Base-by-base conservation (phyloP, 345 rosid species). In the Hibiscus trionum region DNA sequence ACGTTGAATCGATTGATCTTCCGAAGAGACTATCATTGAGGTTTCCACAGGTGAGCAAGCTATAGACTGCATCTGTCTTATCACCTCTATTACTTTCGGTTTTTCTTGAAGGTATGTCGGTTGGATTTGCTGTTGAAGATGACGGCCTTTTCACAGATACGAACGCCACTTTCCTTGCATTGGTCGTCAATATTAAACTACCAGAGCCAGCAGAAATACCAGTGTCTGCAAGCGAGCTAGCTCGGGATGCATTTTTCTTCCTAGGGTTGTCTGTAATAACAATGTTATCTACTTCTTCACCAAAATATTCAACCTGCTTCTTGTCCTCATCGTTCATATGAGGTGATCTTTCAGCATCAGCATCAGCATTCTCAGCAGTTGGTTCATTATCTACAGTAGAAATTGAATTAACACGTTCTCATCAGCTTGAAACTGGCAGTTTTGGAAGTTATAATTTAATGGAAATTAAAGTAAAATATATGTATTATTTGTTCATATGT, bases 161-260 rank as follows among this genome's bases (percentile, higher is more conserved):
- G 75, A 87, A 92, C n/a, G 97, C 93, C 72, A 89, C 93, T 68
- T 81, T 78, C 62, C 68, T 82, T 2, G 77, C 73, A 56, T 73
- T 42, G 7, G 81, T 50, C 68, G 68, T 50, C 26, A 61, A 73
- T 31, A 74, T 44, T 1, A 24, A 31, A 27, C 50, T 47, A 29
- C 46, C 78, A 6, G 66, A 76, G 58, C 63, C 76, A 5, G 71
- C 59, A 12, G 75, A 72, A 24, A 49, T 52, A 26, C 27, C 3
- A 1, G 72, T 31, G 27, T 70, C 49, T 4, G 75, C 70, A 44
- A 15, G 61, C 52, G 14, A 39, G 26, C 61, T 70, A 68, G 52
- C 72, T 77, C 81, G 65, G 39, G 17, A 11, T 10, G 26, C 19
- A 33, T 61, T 66, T 35, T 61, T 44, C 46, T 15, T 2, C 19